Percentiles rank a stretch among this genome's conserved stretches.
Conservation (phyloP, 306 rosid species). For the Cajanus cajan region DNA sequence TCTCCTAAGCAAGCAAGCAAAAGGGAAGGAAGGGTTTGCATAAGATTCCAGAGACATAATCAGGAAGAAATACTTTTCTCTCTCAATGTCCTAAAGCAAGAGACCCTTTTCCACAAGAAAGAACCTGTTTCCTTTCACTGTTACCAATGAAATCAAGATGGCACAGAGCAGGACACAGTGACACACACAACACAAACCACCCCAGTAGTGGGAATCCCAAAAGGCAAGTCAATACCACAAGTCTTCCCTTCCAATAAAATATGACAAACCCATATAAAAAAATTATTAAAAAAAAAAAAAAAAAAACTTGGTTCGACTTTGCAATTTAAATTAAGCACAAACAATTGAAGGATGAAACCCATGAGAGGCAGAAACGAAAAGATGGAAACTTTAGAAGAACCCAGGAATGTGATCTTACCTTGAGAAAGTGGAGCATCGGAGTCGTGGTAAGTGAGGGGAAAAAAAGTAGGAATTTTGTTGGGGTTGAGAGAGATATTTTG, state of each 20-base stretch:
- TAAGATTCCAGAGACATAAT: conserved; percentile 33
- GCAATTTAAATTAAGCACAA: neutral
- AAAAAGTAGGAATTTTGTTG: conserved; percentile 9
- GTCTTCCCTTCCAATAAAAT: conserved; percentile 28
- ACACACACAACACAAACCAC: conserved; percentile 4
- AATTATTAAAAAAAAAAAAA: neutral
- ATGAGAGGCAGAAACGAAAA: conserved; percentile 18
- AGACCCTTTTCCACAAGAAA: conserved; percentile 41
- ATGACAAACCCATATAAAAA: conserved; percentile 13
- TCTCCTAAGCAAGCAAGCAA: conserved; percentile 50
- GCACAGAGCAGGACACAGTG: conserved; percentile 19
- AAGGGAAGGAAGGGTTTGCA: conserved; percentile 34
- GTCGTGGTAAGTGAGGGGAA: conserved; percentile 24
- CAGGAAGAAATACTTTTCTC: conserved; percentile 22
- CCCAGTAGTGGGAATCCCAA: conserved; percentile 40
- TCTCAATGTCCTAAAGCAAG: conserved; percentile 44
- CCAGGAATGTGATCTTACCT: conserved; percentile 35
- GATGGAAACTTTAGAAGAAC: neutral
- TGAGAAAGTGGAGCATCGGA: conserved; percentile 41
- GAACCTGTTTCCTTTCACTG: conserved; percentile 41
- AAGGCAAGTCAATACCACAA: conserved; percentile 35
- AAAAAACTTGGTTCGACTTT: neutral
- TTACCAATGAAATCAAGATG: conserved; percentile 28
- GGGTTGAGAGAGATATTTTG: conserved; percentile 9
- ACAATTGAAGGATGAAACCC: conserved; percentile 2